Evolutionary conservation across 163 green algal genomes (phyloP).

Genomic region (Chlorella variabilis): DNA sequence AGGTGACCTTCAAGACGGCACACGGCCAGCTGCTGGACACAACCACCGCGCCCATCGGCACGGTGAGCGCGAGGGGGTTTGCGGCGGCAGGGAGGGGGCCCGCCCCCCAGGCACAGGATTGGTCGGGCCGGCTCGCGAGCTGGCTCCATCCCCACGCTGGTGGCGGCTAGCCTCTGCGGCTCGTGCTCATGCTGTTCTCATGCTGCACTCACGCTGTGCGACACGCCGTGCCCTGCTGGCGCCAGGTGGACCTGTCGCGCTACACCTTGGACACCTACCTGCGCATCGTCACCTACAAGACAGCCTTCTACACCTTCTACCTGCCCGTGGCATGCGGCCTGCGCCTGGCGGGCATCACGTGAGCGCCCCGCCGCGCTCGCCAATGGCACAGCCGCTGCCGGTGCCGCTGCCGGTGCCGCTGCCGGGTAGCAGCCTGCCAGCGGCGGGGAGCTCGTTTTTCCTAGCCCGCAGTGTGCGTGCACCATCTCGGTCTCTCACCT

Average conservation of each 20-base stretch:
- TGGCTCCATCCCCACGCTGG: too few relatives aligned
- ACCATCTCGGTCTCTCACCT: too few relatives aligned
- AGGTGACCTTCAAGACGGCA: conserved; percentile 94
- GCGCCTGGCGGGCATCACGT: conserved; percentile 79
- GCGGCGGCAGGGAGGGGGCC: too few relatives aligned
- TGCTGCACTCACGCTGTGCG: too few relatives aligned
- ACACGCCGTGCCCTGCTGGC: neutral
- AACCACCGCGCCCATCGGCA: conserved; percentile 89
- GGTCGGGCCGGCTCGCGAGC: neutral
- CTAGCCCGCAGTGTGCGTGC: too few relatives aligned
- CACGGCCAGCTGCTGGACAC: conserved; percentile 98
- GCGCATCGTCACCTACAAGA: conserved; percentile 97
- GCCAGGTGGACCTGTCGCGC: conserved; percentile 64
- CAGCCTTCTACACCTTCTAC: conserved; percentile 97
- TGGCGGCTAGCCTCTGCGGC: too few relatives aligned
- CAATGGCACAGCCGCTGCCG: too few relatives aligned
- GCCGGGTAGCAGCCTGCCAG: too few relatives aligned
- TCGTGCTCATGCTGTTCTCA: too few relatives aligned
- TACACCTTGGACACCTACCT: conserved; percentile 92
- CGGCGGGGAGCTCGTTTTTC: too few relatives aligned
- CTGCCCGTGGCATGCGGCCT: conserved; percentile 94
- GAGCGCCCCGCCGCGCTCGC: conserved; percentile 32
- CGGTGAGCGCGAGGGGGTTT: conserved; percentile 16
- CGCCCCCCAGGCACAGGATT: neutral
- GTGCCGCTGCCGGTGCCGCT: neutral